Evolutionary conservation across 2,329 filamentous ascomycete species (phyloP), one percentile per base, ranked within the genome.

Genomic region (Colletotrichum higginsianum): DNA sequence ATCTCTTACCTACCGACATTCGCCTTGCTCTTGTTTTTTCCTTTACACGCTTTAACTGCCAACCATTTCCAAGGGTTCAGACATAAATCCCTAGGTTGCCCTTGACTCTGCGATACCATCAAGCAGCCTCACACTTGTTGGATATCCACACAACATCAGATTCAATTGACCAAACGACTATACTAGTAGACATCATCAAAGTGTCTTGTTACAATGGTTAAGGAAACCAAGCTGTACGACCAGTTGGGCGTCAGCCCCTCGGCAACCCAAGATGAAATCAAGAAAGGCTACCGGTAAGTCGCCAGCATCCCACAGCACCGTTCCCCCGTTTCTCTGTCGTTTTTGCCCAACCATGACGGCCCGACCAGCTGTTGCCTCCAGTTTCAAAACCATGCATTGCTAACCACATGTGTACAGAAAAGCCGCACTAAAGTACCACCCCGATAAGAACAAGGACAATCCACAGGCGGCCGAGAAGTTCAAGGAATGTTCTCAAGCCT

Each of bases 381-480:
- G n/a, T n/a, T 26, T 8, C 38, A 52, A 16, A 56, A 47, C 52
- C 23, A 23, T 35, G 30, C 58, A 47, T 56, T 44, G 75, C 84
- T 86, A 78, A 87, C 82, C 74, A 78, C 66, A 67, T 44, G 40
- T 72, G 50, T 62, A 70, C 81, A 94, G 93, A 74, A 98, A 98
- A 87, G 89, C 92, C 67, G 96, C 96, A 66, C 84, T 98, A 80
- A 97, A 95, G 85, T 95, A 91, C 84, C 96, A 99, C 80, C 96
- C 96, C 8, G 96, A 99, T 87, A 99, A 98, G 88, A 99, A 98
- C 88, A 95, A 95, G 83, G 92, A 97, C 84, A 95, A 96, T 77
- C 91, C 95, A 40, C 85, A 90, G 63, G 94, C 96, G 11, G 87
- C 90, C 72, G 96, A 98, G 81, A 98, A 96, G 84, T 99, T 99